phyloP scores from a whole-genome alignment of 2,329 filamentous ascomycete species.

The Penicillium paneum region DNA sequence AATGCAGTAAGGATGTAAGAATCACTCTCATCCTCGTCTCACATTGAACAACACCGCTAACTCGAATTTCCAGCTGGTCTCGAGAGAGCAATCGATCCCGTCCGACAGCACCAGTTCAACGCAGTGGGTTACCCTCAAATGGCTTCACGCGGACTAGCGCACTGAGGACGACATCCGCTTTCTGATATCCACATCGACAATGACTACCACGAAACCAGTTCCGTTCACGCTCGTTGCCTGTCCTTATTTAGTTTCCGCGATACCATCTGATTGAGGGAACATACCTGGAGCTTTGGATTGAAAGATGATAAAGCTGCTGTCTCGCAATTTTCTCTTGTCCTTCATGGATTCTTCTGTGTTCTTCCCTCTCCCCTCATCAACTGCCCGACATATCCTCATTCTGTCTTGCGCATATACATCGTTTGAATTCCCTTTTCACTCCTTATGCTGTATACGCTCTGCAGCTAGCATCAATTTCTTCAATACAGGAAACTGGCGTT shows the following conservation, averaged over 20 bases:
- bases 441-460: neutral
- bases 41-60: neutral
- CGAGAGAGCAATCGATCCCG: constrained; percentile 32
- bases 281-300: constrained; percentile 13
- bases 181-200: constrained; percentile 19
- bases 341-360: neutral
- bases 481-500: constrained; percentile 28
- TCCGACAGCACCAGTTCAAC: constrained; percentile 25
- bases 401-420: constrained; percentile 9
- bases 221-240: constrained; percentile 1
- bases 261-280: constrained; percentile 1
- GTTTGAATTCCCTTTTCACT: neutral
- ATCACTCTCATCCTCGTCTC: neutral
- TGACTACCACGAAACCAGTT: neutral
- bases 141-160: constrained; percentile 42
- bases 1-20: constrained; percentile 78
- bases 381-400: neutral
- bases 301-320: constrained; percentile 9
- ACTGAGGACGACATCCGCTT: constrained; percentile 39
- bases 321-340: constrained; percentile 2
- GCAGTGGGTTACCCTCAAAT: constrained; percentile 31
- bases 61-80: constrained; percentile 32
- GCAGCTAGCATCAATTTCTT: constrained; percentile 12
- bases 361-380: neutral
- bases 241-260: neutral